Evolutionary conservation across 257 asterid genomes (phyloP).

Genomic region (Petrea volubilis): DNA sequence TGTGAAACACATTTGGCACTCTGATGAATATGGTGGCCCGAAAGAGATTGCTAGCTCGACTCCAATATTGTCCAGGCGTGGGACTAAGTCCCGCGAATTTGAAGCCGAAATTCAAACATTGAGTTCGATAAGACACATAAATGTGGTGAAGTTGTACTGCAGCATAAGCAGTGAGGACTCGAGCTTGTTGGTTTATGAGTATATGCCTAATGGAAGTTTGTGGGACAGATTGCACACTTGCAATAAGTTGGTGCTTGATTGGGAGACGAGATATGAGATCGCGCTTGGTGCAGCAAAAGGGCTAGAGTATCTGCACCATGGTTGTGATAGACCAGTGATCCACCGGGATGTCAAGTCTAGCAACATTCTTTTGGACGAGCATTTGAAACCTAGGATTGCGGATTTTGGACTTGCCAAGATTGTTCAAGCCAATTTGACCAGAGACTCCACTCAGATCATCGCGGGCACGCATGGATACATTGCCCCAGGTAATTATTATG

Average conservation of each 20-base stretch:
- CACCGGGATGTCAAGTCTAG: conserved; percentile 96
- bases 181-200: conserved; percentile 85
- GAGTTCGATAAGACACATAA: conserved; percentile 80
- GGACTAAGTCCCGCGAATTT: conserved; percentile 46
- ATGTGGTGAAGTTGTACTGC: conserved; percentile 83
- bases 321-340: conserved; percentile 65
- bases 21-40: conserved; percentile 22
- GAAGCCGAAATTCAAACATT: conserved; percentile 82
- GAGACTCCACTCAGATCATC: conserved; percentile 65
- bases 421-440: conserved; percentile 37
- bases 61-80: conserved; percentile 47
- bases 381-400: conserved; percentile 73
- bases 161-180: conserved; percentile 89
- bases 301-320: conserved; percentile 87
- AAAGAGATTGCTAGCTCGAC: conserved; percentile 34
- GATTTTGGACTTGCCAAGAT: conserved; percentile 92
- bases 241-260: conserved; percentile 58
- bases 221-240: conserved; percentile 77
- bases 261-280: conserved; percentile 74
- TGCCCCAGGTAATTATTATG: conserved; percentile 68
- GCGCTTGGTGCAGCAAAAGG: conserved; percentile 92
- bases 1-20: conserved; percentile 71
- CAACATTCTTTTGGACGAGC: conserved; percentile 81
- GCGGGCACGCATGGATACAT: conserved; percentile 95
- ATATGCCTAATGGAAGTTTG: conserved; percentile 87